Percentiles rank a stretch among this genome's conserved stretches.
These are phyloP conservation scores for Pythium aphanidermatum DNA, from an alignment of 352 stramenopile species.

Conservation along the genomic window DNA sequence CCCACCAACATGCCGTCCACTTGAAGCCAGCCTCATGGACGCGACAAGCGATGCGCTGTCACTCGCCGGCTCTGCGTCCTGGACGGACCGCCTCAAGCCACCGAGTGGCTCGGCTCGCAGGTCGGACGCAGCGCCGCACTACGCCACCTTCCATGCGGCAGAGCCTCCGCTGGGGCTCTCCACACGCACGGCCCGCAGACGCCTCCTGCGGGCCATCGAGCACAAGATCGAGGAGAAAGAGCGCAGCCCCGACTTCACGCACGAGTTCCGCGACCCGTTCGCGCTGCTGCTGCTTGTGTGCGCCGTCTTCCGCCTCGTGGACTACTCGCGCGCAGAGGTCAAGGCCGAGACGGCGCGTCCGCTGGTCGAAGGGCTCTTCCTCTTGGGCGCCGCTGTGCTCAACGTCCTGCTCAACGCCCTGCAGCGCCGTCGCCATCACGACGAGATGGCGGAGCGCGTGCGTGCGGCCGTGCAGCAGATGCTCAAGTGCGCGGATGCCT, in stretches of 20 bases:
- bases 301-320: constrained; percentile 49
- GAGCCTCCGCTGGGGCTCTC: constrained; percentile 41
- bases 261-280: constrained; percentile 72
- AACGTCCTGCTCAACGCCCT: constrained; percentile 61
- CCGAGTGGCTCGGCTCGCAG: constrained; percentile 1
- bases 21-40: too few relatives aligned
- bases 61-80: constrained; percentile 13
- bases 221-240: constrained; percentile 71
- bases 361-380: constrained; percentile 50
- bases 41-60: constrained; percentile 14
- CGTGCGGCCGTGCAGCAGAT: constrained; percentile 63
- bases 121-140: constrained; percentile 1
- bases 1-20: too few relatives aligned
- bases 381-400: constrained; percentile 43
- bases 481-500: constrained; percentile 8
- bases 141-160: constrained; percentile 14
- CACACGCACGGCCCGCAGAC: constrained; percentile 35
- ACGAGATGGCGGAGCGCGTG: constrained; percentile 73
- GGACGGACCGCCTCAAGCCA: constrained; percentile 15
- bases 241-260: constrained; percentile 46
- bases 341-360: constrained; percentile 23
- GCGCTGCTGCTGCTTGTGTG: constrained; percentile 61
- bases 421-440: constrained; percentile 65
- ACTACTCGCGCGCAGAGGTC: constrained; percentile 31
- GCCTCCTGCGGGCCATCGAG: constrained; percentile 61